Evolutionary conservation across 345 rosid species (phyloP), one percentile per base, ranked within the genome.

Genomic region (Raphanus sativus): DNA sequence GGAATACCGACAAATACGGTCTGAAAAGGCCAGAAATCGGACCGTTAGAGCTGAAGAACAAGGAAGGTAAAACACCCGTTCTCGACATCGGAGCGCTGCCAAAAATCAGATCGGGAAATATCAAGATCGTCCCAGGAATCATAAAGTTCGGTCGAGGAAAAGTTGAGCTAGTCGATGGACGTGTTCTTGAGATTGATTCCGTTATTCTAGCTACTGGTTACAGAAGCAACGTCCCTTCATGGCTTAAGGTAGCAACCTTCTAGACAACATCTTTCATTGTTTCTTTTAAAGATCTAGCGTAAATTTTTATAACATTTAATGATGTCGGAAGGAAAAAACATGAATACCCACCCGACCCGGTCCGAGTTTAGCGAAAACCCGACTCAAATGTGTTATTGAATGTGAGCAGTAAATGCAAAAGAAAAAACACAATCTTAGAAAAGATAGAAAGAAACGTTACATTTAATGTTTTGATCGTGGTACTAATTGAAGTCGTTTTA

Each of bases 211-310:
- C 98, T 55, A 93, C 98, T 8, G 98, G 98, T 5, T 93, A 93
- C 60, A 79, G 97, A 58, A 93, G 98, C 92, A 93, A 91, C 63
- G 98, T 93, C 30, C 97, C 95, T 77, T 91, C 87, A 52, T 93
- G 98, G 98, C 89, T 93, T 4, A 85, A 86, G 96, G 97, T 90
- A 71, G 78, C 80, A 45, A 13, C 13, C 50, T 36, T 7, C 17
- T 0, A 26, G 3, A 54, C 54, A 33, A 33, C 62, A 72, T n/a
- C 5, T 45, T 71, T 76, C 30, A 6, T 62, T 30, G 40, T 68
- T 64, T 54, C 34, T 38, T 52, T 17, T 2, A 1, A 24, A 54
- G 29, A 21, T 56, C 16, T 42, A 5, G 38, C 38, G 42, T 63
- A 24, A 55, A 56, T 36, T 48, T 56, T 67, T 38, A 6, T 10